A percentile compares a stretch with the other conserved stretches of the same genome.
These are phyloP conservation scores for Magnolia changhungtana DNA, from an alignment of 164 flowering plant species.

Conservation along the genomic window DNA sequence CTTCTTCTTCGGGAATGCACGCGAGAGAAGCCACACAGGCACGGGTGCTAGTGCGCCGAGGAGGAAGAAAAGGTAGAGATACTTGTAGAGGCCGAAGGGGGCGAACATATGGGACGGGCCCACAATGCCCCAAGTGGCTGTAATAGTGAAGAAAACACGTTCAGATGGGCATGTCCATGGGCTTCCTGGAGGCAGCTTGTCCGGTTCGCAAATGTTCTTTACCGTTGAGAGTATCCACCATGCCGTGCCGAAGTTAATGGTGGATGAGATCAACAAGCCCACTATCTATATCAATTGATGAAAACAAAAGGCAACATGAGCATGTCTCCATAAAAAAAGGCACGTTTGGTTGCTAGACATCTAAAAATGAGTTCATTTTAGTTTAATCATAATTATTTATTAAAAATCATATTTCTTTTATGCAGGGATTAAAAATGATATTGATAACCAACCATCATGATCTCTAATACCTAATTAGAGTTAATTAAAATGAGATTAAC, in stretches of 20 bases:
- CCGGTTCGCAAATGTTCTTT: constrained; percentile 53
- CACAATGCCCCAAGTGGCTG: constrained; percentile 87
- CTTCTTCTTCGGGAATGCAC: constrained; percentile 61
- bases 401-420: too few species aligned
- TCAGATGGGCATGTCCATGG: constrained; percentile 89
- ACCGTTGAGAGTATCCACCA: constrained; percentile 54
- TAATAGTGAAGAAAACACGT: constrained; percentile 83
- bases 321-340: not conserved
- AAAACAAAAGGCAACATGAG: too few species aligned
- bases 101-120: constrained; percentile 86
- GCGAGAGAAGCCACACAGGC: constrained; percentile 70
- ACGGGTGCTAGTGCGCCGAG: constrained; percentile 80
- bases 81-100: constrained; percentile 49
- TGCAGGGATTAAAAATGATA: too few species aligned
- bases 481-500: too few species aligned
- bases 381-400: too few species aligned
- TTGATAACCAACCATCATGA: too few species aligned
- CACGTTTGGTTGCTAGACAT: not conserved
- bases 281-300: constrained; percentile 63
- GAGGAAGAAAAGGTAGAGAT: constrained; percentile 88
- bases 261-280: constrained; percentile 4
- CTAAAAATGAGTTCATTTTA: not conserved
- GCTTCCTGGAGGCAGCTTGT: constrained; percentile 51
- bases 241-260: constrained; percentile 50
- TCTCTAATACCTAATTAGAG: too few species aligned